Conservation (phyloP, 768 basidiomycete species). For the Panellus pusillus region DNA sequence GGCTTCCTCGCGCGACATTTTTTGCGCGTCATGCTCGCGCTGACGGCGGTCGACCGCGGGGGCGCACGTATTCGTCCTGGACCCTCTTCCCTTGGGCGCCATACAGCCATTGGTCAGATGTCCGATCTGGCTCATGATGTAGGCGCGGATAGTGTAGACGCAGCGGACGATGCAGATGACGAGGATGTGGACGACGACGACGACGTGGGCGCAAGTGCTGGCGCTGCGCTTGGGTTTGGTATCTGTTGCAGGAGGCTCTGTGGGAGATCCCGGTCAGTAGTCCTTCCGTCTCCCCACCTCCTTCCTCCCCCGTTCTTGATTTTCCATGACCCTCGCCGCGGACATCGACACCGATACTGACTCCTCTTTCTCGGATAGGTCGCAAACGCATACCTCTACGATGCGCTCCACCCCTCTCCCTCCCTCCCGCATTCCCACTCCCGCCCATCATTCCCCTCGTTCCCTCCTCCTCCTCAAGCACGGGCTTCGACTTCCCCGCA, state of each 20-base stretch:
- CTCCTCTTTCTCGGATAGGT: background rate
- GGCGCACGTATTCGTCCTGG: constrained; percentile 5
- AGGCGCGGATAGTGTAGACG: constrained; percentile 15
- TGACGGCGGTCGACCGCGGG: constrained; percentile 51
- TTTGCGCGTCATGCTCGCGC: constrained; percentile 67
- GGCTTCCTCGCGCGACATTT: constrained; percentile 60
- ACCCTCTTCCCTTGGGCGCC: too few relatives aligned
- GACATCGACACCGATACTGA: background rate
- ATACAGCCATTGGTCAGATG: too few relatives aligned
- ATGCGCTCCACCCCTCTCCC: background rate
- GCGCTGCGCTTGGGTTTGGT: constrained; percentile 87
- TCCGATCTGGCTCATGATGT: too few relatives aligned
- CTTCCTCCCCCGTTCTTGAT: background rate
- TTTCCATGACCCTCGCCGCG: constrained; percentile 2
- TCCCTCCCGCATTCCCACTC: background rate
- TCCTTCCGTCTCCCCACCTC: constrained; percentile 18
- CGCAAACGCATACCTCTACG: constrained; percentile 12
- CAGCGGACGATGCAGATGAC: constrained; percentile 77
- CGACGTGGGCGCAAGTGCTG: constrained; percentile 68
- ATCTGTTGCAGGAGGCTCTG: constrained; percentile 83
- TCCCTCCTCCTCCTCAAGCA: background rate
- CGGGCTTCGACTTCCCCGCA: background rate
- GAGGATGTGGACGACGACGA: constrained; percentile 79
- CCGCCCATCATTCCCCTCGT: background rate
- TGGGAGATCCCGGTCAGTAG: constrained; percentile 50